Evolutionary conservation across 1,139 yeast species (phyloP).

Genomic region (Blastobotrys malaysiensis): DNA sequence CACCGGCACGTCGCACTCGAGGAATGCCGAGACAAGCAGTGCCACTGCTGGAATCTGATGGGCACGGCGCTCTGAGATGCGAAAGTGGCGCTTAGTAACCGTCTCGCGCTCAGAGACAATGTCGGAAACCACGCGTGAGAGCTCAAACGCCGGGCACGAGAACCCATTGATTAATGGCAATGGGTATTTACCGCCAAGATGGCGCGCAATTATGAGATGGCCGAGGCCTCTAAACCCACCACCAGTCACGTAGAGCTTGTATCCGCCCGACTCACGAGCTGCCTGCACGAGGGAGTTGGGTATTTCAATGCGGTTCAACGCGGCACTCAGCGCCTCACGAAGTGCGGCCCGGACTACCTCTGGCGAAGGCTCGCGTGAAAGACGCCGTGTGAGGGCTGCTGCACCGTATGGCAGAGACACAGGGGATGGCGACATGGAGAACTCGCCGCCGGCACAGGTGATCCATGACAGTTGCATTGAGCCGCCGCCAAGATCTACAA

Average conservation of each 20-base stretch:
- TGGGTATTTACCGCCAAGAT: constrained; percentile 49
- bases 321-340: constrained; percentile 36
- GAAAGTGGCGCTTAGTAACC: constrained; percentile 40
- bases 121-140: constrained; percentile 29
- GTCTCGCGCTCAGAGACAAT: constrained; percentile 10
- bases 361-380: constrained; percentile 40
- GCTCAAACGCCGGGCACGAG: constrained; percentile 48
- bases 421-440: constrained; percentile 49
- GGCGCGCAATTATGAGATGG: constrained; percentile 46
- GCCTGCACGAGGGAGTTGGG: constrained; percentile 24
- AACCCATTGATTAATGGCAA: constrained; percentile 58
- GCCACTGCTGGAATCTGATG: constrained; percentile 62
- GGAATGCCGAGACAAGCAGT: constrained; percentile 51
- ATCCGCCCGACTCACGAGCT: constrained; percentile 50
- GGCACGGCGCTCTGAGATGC: constrained; percentile 57
- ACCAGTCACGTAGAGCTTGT: constrained; percentile 56
- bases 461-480: constrained; percentile 63
- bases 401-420: constrained; percentile 64
- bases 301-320: constrained; percentile 40
- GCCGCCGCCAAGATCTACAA: constrained; percentile 66
- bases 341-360: constrained; percentile 23
- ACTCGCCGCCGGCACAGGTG: constrained; percentile 46
- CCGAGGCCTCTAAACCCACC: constrained; percentile 66
- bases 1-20: constrained; percentile 51
- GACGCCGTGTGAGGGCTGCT: constrained; percentile 52